A percentile compares a stretch with the other conserved stretches of the same genome.
phyloP scores from a whole-genome alignment of 306 rosid species.

The Trifolium subterraneum region DNA sequence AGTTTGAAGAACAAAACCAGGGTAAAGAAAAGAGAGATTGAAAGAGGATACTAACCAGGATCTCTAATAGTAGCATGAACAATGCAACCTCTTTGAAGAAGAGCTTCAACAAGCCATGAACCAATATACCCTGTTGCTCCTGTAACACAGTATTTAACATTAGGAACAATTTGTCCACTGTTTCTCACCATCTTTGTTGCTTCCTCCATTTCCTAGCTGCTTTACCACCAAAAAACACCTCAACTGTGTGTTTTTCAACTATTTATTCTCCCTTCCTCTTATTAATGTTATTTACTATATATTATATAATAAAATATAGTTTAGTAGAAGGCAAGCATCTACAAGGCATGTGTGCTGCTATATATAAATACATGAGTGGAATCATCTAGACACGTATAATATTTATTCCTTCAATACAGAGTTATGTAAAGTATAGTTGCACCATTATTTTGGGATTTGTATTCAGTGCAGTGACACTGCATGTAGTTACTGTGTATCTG shows the following conservation, averaged over 20 bases:
- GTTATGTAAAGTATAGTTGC: neutral
- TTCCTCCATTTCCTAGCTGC: conserved; percentile 47
- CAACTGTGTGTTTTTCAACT: neutral
- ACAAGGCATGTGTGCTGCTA: neutral
- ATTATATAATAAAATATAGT: neutral
- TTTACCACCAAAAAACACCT: neutral
- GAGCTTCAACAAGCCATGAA: conserved; percentile 75
- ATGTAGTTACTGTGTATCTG: too few relatives aligned
- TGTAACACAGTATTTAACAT: conserved; percentile 63
- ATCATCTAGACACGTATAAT: neutral
- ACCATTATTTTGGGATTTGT: too few relatives aligned
- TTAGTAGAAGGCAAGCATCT: conserved; percentile 6
- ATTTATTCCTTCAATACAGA: neutral
- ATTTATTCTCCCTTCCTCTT: neutral
- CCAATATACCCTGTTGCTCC: conserved; percentile 78
- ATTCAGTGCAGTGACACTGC: too few relatives aligned
- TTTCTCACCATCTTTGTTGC: neutral
- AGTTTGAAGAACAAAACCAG: neutral
- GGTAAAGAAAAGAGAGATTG: neutral
- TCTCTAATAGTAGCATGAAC: conserved; percentile 84
- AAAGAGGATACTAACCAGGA: conserved; percentile 56
- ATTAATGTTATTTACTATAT: neutral
- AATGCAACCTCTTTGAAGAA: conserved; percentile 65
- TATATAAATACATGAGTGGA: neutral
- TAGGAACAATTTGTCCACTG: conserved; percentile 22